Evolutionary conservation across 2,329 filamentous ascomycete genomes (phyloP).

Genomic region (Aspergillus quadricinctus): DNA sequence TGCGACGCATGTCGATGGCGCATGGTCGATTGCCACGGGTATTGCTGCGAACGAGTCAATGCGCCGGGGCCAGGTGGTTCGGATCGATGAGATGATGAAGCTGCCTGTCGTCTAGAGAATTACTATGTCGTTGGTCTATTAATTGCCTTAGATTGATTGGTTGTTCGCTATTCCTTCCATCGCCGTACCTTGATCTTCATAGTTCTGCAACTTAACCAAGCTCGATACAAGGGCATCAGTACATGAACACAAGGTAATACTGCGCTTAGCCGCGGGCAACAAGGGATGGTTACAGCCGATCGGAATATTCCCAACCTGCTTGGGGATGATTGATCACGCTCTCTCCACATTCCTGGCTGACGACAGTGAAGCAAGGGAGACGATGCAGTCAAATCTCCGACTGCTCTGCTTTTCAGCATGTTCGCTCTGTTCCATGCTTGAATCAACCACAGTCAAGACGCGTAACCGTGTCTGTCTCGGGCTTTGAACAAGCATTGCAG

Average conservation of each 20-base stretch:
- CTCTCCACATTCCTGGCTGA: not conserved
- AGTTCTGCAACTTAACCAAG: no score
- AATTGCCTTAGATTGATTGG: not conserved
- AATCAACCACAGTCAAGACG: not conserved
- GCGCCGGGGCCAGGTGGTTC: conserved; percentile 53
- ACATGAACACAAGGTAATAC: not conserved
- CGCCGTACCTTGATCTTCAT: no score
- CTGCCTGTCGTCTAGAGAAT: not conserved
- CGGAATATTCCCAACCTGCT: not conserved
- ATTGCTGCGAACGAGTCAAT: conserved; percentile 58
- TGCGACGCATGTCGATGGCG: conserved; percentile 57
- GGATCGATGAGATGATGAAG: conserved; percentile 46
- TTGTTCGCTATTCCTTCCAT: not conserved
- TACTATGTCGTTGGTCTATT: not conserved
- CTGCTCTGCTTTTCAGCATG: not conserved
- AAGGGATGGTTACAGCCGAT: not conserved
- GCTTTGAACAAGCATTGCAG: not conserved
- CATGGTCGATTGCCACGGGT: conserved; percentile 56
- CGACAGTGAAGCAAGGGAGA: not conserved
- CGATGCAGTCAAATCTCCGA: not conserved
- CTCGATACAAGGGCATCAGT: not conserved
- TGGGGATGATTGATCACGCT: not conserved
- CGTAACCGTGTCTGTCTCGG: not conserved
- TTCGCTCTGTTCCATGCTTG: not conserved
- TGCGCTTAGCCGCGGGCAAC: not conserved